Base-by-base conservation (phyloP, 257 asterid genomes). In the Anisodus tanguticus region DNA sequence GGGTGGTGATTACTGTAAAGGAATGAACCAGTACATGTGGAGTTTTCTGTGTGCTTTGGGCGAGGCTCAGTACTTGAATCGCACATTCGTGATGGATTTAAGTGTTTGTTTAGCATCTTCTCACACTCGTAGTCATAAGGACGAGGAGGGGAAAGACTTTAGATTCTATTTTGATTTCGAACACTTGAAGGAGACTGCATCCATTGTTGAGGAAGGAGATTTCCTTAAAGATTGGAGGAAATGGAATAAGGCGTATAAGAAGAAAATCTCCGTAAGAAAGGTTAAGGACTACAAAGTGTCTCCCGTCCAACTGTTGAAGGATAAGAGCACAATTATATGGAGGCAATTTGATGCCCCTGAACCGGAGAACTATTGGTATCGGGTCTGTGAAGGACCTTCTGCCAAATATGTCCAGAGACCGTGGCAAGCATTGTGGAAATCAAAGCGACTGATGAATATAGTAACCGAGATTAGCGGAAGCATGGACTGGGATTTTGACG, bases 401-500 rank as follows among this genome's bases (percentile, higher is more conserved):
- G 92, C 93, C 17, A 97, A 92, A 59, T 90, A 92, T 88, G 86
- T 95, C 5, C 92, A 95, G 86, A 88, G 99, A 87, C 98, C 98
- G 0, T 97, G 99, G 98, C 86, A 86, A 8, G 89, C 95, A 0
- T 87, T 97, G 22, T 97, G 98, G 99, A 97, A 97, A 88, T 95
- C 98, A 9, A 97, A 97, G 89, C 86, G 98, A 79, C 81, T 97
- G 31, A 97, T 95, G 98, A 97, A 94, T 71, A 95, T 97, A 79
- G 98, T 96, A 16, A 85, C 99, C 4, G 99, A 84, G 10, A 96
- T 96, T 39, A 96, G 99, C 45, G 99, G 98, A 85, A 92, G 93
- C 77, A 94, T 96, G 99, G 99, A 96, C 83, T 96, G 99, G 99
- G 99, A 96, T 89, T 96, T 87, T 15, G 98, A 96, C 82, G 97